Percentiles rank a stretch among this genome's conserved stretches.
These are phyloP conservation scores for Corynascus novoguineensis DNA, from an alignment of 495 filamentous ascomycete genomes.

Conservation along the genomic window DNA sequence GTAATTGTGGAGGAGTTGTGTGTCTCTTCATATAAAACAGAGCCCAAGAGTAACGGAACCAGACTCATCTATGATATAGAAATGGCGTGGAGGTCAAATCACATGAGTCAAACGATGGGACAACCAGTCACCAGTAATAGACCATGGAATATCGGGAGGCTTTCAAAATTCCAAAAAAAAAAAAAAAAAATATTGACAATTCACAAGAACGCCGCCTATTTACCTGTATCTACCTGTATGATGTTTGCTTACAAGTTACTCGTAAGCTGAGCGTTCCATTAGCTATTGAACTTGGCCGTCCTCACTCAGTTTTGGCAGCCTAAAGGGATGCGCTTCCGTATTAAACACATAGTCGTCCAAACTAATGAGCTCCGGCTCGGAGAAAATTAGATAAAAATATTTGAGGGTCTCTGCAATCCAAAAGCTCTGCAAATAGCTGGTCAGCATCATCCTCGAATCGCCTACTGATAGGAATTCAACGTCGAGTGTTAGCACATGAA, in stretches of 20 bases:
- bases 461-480: not conserved
- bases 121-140: too few species aligned
- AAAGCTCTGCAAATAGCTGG: conserved; percentile 34
- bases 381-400: conserved; percentile 75
- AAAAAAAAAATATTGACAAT: too few species aligned
- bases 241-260: too few species aligned
- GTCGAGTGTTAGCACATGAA: not conserved
- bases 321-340: conserved; percentile 79
- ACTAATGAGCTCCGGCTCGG: conserved; percentile 62
- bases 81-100: too few species aligned
- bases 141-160: too few species aligned
- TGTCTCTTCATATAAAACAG: not conserved
- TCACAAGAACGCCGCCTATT: too few species aligned
- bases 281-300: not conserved
- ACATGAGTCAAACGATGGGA: too few species aligned
- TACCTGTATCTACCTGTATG: too few species aligned
- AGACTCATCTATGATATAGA: too few species aligned
- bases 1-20: not conserved
- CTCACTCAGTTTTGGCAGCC: conserved; percentile 22
- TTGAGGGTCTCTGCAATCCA: conserved; percentile 50
- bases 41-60: not conserved
- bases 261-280: too few species aligned
- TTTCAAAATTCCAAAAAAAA: too few species aligned
- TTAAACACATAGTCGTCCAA: conserved; percentile 79
- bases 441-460: not conserved